Conservation (phyloP, 2,329 filamentous ascomycete species). For the Paraphoma sp. region DNA sequence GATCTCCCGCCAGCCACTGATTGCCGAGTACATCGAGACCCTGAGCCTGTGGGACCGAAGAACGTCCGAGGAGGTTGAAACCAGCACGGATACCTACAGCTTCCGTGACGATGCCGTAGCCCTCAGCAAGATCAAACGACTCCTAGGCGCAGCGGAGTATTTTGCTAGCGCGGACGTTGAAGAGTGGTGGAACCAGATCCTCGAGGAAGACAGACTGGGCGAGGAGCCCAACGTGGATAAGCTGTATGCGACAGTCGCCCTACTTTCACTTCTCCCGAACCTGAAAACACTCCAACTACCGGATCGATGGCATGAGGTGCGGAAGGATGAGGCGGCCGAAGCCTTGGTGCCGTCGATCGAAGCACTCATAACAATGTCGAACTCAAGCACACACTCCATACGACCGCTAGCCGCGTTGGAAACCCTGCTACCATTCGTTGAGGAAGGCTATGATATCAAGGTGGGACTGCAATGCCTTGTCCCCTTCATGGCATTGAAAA, state of each 20-base stretch:
- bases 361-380: constrained; percentile 22
- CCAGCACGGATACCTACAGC: constrained; percentile 1
- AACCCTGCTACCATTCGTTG: constrained; percentile 38
- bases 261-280: constrained; percentile 39
- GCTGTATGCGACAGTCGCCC: constrained; percentile 29
- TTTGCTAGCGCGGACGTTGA: constrained; percentile 24
- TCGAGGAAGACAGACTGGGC: constrained; percentile 24
- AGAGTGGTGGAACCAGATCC: constrained; percentile 36
- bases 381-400: constrained; percentile 8
- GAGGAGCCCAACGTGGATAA: constrained; percentile 19
- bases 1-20: constrained; percentile 33
- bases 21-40: constrained; percentile 38
- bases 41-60: constrained; percentile 36
- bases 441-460: constrained; percentile 38
- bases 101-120: constrained; percentile 28
- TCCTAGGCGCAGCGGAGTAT: constrained; percentile 23
- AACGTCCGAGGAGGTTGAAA: constrained; percentile 5
- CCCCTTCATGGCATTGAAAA: constrained; percentile 34
- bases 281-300: constrained; percentile 35
- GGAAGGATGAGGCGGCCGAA: constrained; percentile 20
- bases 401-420: constrained; percentile 31
- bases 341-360: constrained; percentile 25
- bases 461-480: constrained; percentile 35
- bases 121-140: constrained; percentile 26
- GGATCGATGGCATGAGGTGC: constrained; percentile 35